Percentiles rank a stretch among this genome's conserved stretches.
Conservation (phyloP, 2,329 filamentous ascomycete genomes). For the Fusarium fujikuroi region DNA sequence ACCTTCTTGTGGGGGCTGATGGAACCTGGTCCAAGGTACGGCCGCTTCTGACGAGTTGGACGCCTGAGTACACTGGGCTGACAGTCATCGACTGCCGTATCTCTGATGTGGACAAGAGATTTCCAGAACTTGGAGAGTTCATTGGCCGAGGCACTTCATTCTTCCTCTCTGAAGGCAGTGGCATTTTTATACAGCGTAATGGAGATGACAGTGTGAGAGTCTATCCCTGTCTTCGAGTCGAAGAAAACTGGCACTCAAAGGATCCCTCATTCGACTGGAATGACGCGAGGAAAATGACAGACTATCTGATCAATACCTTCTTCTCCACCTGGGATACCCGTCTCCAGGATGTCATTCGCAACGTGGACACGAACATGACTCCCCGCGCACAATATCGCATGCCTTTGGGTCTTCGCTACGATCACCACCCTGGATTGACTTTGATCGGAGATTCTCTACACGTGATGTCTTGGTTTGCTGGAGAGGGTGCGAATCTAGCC, state of each 20-base stretch:
- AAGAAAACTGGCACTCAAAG: neutral
- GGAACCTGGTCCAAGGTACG: neutral
- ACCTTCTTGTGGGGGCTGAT: neutral
- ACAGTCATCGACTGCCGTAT: neutral
- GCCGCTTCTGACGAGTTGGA: neutral
- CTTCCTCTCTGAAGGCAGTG: neutral
- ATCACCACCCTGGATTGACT: rapidly evolving
- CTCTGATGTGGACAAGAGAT: neutral
- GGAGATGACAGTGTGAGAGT: neutral
- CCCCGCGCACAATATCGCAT: neutral
- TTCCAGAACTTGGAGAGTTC: neutral
- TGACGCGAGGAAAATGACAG: neutral
- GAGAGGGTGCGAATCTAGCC: neutral
- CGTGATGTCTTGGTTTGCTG: neutral
- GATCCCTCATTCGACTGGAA: neutral
- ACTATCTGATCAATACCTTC: neutral
- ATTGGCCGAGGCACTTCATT: neutral
- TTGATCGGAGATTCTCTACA: neutral
- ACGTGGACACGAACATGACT: neutral
- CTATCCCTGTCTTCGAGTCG: neutral
- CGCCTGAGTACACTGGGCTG: neutral
- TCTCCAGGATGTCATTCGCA: neutral
- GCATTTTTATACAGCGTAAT: neutral
- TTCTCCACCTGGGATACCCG: neutral
- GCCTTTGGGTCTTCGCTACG: neutral